phyloP scores from a whole-genome alignment of 257 asterid species.

The Datura wrightii region DNA sequence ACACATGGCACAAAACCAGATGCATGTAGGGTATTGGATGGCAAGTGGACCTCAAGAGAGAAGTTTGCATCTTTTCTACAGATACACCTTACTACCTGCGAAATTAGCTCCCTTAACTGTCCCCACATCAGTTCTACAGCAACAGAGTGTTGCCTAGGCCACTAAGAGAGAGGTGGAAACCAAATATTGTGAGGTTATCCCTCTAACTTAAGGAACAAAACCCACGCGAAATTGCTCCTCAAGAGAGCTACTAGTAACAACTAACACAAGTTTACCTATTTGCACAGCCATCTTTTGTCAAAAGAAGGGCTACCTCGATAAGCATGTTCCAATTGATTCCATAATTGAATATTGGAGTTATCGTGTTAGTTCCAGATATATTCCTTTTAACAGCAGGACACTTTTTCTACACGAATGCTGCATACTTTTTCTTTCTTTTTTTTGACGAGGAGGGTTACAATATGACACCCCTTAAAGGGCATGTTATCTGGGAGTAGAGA shows the following conservation, averaged over 20 bases:
- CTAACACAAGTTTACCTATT: not conserved
- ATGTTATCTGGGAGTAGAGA: not conserved
- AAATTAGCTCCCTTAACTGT: not conserved
- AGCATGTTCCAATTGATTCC: not conserved
- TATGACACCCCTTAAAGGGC: not conserved
- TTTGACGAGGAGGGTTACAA: not conserved
- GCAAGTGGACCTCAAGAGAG: not conserved
- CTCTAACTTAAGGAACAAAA: not conserved
- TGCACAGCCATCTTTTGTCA: not conserved
- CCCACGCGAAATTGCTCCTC: not conserved
- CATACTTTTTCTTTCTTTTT: not conserved
- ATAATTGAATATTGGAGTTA: not conserved
- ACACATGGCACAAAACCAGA: not conserved
- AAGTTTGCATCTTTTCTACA: not conserved
- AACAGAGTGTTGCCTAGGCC: not conserved
- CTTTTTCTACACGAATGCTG: not conserved
- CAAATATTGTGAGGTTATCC: not conserved
- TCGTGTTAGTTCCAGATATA: not conserved
- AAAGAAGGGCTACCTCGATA: constrained; percentile 6
- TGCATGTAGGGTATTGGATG: not conserved
- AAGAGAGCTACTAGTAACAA: not conserved
- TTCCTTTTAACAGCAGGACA: not conserved
- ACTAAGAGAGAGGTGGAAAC: not conserved
- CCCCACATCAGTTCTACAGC: not conserved
- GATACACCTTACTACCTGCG: not conserved